These are phyloP conservation scores for Pachysandra terminalis DNA, from an alignment of 164 flowering plant genomes.

Conservation along the genomic window DNA sequence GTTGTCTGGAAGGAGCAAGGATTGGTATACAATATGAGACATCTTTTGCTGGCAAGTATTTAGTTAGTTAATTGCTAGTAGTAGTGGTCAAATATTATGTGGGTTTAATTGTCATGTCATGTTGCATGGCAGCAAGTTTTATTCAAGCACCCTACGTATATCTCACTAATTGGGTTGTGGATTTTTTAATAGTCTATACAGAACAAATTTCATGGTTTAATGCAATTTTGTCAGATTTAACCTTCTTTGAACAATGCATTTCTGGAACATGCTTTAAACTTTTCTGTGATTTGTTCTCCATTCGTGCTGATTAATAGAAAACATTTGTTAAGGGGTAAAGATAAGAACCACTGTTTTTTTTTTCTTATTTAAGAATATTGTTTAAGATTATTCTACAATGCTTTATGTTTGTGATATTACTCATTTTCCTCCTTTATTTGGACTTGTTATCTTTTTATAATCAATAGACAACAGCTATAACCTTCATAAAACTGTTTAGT, in stretches of 20 bases:
- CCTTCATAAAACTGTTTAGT: neutral
- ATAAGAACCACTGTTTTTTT: no score
- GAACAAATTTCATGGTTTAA: neutral
- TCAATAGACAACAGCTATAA: neutral
- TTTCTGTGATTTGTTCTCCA: neutral
- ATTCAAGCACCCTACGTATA: neutral
- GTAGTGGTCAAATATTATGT: neutral
- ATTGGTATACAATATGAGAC: constrained; percentile 96
- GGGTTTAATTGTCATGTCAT: neutral
- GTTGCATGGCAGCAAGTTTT: neutral
- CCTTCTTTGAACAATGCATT: neutral
- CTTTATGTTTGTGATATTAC: neutral
- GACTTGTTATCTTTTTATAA: no score
- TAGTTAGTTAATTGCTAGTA: no score
- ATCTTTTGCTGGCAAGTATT: constrained; percentile 74
- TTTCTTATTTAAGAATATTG: no score
- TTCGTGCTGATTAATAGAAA: neutral
- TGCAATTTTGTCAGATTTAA: neutral
- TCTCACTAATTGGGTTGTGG: neutral
- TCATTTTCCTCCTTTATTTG: neutral
- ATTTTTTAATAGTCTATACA: neutral
- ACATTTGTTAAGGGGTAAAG: no score
- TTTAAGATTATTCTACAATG: no score
- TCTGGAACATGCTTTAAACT: neutral
- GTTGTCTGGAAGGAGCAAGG: constrained; percentile 93